Base-by-base conservation (phyloP, 2,329 filamentous ascomycete species). In the Cephalotrichum gorgonifer region DNA sequence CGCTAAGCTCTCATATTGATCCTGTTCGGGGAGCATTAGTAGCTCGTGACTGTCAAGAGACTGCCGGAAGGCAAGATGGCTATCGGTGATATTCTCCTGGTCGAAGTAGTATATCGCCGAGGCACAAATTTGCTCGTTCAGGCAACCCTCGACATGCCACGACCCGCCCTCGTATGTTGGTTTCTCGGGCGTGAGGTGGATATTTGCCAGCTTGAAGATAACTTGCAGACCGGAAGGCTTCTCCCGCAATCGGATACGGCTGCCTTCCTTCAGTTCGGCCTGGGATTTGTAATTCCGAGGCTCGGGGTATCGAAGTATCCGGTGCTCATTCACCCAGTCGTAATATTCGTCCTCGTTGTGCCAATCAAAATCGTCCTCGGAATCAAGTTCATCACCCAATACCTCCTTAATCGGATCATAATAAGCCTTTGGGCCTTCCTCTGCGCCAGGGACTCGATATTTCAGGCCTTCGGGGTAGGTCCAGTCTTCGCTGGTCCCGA, bases 91-190 rank as follows among this genome's bases (percentile, higher is more conserved):
- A 58, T 86, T 86, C 0, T 79, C 71, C 43, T 60, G 64, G 51
- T 81, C 75, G 54, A 78, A 78, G 59, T 81, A 81, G 61, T 80
- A 81, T n/a, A 85, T 64, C 0, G 80, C 76, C 0, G 79, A 80
- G 0, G 79, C 79, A 54, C 72, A 74, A 33, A 86, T 83, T 53
- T 75, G 75, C 60, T 86, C 81, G 55, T 85, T 85, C 7, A 71
- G 54, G 52, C 66, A 64, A 17, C 77, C 76, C 53, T 80, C 77
- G 2, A 77, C 56, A 53, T 80, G 76, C 72, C 76, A 81, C 1
- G 62, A 64, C 1, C 76, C 76, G n/a, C 74, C 74, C 0, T 63
- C 60, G 53, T 79, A 84, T 0, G 57, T 56, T 0, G 80, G 75
- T 2, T 77, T 71, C 17, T 77, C 74, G 0, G 81, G 81, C 0